Evolutionary conservation across 108 stramenopile genomes (phyloP), one percentile per base, ranked within the genome.

Genomic region (Aurantiochytrium sp.): DNA sequence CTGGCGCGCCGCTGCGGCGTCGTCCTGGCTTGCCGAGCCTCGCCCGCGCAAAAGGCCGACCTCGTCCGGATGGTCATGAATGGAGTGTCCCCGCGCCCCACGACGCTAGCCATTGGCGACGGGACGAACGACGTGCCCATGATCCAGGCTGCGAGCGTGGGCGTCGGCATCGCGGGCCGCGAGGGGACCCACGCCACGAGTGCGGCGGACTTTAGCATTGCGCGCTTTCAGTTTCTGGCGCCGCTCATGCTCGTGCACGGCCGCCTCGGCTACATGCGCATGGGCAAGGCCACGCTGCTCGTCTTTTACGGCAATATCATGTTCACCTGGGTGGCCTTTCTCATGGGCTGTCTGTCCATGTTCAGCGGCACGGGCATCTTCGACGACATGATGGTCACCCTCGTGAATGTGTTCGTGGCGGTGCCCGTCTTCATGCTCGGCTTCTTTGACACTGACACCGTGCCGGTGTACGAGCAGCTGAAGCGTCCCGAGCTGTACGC

Each of bases 101-200:
- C 95, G n/a, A 96, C 97, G 22, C 92, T 98, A 19, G 97, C 98
- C 24, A 98, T 98, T 53, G 98, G 98, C 24, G 98, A 98, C 92
- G 98, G 98, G 10, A 97, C 97, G 4, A 98, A 98, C 89, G 98
- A 98, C 89, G 97, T 98, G 48, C 95, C 95, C 41, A 98, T 98
- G 98, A 97, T 98, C 55, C 96, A 96, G 90, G 96, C 95, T 87
- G 98, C 96, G 22, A 94, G 97, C 48, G 94, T 97, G 59, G 98
- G 98, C 55, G 92, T 98, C 55, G 98, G 97, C 41, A 97, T 98
- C 86, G 95, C 94, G 53, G 97, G 98, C n/a, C 91, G 95, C 68
- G 98, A 98, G 90, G 98, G 98, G 8, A 95, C 95, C 81, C 98
- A 98, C 55, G 98, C 98, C n/a, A 97, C 96, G 37, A 98, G 97